A percentile compares a stretch with the other conserved stretches of the same genome.
Conservation (phyloP, 2,329 filamentous ascomycete genomes). For the Penicillium sp. region DNA sequence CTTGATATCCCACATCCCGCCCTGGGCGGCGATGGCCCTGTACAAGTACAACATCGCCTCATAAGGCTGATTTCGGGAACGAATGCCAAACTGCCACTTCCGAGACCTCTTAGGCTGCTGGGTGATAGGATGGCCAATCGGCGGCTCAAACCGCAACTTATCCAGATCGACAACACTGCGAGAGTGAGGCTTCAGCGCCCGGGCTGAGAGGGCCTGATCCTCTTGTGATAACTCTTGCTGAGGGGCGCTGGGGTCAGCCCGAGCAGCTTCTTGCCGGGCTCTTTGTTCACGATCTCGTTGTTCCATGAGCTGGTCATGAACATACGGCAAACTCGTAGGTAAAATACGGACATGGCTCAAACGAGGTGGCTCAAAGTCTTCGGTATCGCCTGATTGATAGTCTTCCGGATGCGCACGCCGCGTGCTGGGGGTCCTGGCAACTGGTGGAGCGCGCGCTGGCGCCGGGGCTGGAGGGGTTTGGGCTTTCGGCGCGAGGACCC, state of each 20-base stretch:
- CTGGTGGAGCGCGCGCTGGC: constrained; percentile 4
- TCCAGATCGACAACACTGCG: constrained; percentile 69
- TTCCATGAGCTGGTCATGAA: constrained; percentile 88
- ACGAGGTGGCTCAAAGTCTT: constrained; percentile 51
- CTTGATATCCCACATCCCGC: constrained; percentile 76
- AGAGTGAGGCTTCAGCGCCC: constrained; percentile 81
- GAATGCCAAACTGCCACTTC: constrained; percentile 97
- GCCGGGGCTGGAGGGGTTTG: constrained; percentile 20
- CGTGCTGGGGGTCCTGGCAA: constrained; percentile 26
- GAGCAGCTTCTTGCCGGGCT: constrained; percentile 26
- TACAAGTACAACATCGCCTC: constrained; percentile 96
- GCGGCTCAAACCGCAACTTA: constrained; percentile 55
- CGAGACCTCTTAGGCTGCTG: constrained; percentile 63
- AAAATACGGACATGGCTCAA: constrained; percentile 87
- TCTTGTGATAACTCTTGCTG: constrained; percentile 49
- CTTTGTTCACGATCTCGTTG: constrained; percentile 37
- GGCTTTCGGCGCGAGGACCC: constrained; percentile 18
- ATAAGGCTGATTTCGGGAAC: constrained; percentile 87
- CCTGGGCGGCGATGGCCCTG: constrained; percentile 82
- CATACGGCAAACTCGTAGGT: constrained; percentile 84
- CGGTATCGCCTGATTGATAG: constrained; percentile 24
- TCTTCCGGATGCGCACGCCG: constrained; percentile 26
- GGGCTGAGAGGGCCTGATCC: constrained; percentile 77
- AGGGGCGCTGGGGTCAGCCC: constrained; percentile 21
- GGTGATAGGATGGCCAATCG: constrained; percentile 47